Conservation (phyloP, 495 filamentous ascomycete genomes). For the Podospora conica region DNA sequence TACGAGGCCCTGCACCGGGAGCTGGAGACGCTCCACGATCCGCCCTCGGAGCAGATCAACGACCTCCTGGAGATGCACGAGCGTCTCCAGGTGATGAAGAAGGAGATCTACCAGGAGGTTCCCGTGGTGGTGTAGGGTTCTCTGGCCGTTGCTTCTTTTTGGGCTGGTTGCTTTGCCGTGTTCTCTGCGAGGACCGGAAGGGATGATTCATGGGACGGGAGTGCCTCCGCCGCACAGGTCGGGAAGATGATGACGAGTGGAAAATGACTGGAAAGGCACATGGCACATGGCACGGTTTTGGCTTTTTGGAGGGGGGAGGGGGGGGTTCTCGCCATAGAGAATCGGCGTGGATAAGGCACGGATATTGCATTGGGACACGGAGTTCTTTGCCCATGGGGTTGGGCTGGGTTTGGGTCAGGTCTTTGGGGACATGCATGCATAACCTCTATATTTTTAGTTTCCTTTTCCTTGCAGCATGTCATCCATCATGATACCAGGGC, state of each 20-base stretch:
- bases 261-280: not conserved
- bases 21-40: conserved; percentile 45
- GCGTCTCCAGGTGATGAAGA: conserved; percentile 57
- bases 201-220: not conserved
- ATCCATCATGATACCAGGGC: conserved; percentile 2
- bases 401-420: too few species aligned
- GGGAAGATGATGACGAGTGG: not conserved
- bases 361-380: not conserved
- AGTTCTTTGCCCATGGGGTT: not conserved
- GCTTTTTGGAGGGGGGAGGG: not conserved
- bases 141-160: not conserved
- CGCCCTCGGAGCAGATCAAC: conserved; percentile 50
- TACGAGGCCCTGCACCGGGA: conserved; percentile 59
- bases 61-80: conserved; percentile 56
- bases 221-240: not conserved
- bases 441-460: not conserved
- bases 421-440: not conserved
- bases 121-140: not conserved
- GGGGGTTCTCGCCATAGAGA: not conserved
- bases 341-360: not conserved
- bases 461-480: not conserved
- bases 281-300: not conserved
- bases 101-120: conserved; percentile 53
- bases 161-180: not conserved
- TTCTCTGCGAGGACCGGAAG: not conserved